Base-by-base conservation (phyloP, 202 grass and related monocot genomes). In the Elaeis oleifera region DNA sequence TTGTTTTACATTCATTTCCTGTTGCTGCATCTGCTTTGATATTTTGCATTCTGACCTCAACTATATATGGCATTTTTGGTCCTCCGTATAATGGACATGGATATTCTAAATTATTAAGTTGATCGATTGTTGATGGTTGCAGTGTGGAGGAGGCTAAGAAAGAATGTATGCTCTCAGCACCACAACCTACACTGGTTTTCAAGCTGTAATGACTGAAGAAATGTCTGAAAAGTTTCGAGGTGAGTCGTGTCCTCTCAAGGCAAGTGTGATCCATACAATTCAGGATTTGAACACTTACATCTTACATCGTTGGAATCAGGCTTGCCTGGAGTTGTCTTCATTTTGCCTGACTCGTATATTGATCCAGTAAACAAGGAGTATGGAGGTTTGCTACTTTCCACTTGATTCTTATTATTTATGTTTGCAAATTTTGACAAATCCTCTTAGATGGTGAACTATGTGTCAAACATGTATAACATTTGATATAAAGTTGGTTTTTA, bases 121-220 rank as follows among this genome's bases (percentile, higher is more conserved):
- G 9, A 13, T 5, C 9, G 1, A 44, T 44, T 44, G 8, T 11
- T 44, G 36, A 44, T 44, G 36, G 36, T 74, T 90, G 49, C 70
- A 90, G 83, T 67, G 74, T 84, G n/a, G 92, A 96, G 64, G 92
- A 91, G 68, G 92, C 92, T 62, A 96, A 91, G 68, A 85, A 68
- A 85, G 76, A 56, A 96, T 96, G 85, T 96, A 96, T 70, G 87
- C 92, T 27, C 78, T 78, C 31, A 96, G 92, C 51, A 96, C 92
- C n/a, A 96, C 92, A 44, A 96, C 84, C 18, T 96, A 96, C 76
- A 24, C 31, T 68, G 92, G 92, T 49, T 96, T 96, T 75, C 92
- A 96, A 78, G 87, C 80, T 73, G 81, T 74, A 79, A 79, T 96
- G 79, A 71, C 81, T 11, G 87, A 96, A 80, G 81, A 96, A 83